Conservation (phyloP, 179 eudicot genomes). For the Heliamphora pulchella region DNA sequence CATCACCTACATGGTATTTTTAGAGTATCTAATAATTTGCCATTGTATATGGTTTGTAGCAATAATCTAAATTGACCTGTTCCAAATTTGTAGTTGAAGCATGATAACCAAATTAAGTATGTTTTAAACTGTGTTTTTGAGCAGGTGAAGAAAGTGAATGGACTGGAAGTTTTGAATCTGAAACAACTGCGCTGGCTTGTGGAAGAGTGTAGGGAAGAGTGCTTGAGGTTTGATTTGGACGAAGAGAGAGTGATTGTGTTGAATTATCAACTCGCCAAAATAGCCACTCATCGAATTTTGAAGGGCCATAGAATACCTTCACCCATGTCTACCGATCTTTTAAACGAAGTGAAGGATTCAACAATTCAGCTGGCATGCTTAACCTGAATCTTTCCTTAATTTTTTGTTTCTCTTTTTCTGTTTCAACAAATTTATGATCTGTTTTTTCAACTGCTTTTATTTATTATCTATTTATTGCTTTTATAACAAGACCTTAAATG, state of each 20-base stretch:
- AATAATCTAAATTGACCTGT: too few relatives aligned
- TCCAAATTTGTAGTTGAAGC: too few relatives aligned
- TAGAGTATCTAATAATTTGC: too few relatives aligned
- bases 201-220: slow-evolving; percentile 57
- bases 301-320: slow-evolving; percentile 82
- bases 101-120: not conserved
- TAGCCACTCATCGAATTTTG: slow-evolving; percentile 77
- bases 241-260: slow-evolving; percentile 82
- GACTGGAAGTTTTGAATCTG: slow-evolving; percentile 62
- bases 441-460: too few relatives aligned
- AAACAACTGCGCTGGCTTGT: slow-evolving; percentile 66
- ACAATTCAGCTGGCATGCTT: too few relatives aligned
- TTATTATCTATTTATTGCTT: too few relatives aligned
- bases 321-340: slow-evolving; percentile 56
- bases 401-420: too few relatives aligned
- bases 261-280: slow-evolving; percentile 56
- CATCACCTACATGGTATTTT: too few relatives aligned
- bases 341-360: slow-evolving; percentile 23
- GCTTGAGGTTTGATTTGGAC: slow-evolving; percentile 75
- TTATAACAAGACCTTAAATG: too few relatives aligned
- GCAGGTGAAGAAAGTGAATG: slow-evolving; percentile 85
- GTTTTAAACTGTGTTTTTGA: slow-evolving; percentile 3
- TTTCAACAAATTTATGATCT: too few relatives aligned
- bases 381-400: too few relatives aligned
- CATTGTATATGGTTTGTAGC: too few relatives aligned